Evolutionary conservation across 805 yeast genomes (phyloP), one percentile per base, ranked within the genome.

Genomic region (Wickerhamiella parazyma): DNA sequence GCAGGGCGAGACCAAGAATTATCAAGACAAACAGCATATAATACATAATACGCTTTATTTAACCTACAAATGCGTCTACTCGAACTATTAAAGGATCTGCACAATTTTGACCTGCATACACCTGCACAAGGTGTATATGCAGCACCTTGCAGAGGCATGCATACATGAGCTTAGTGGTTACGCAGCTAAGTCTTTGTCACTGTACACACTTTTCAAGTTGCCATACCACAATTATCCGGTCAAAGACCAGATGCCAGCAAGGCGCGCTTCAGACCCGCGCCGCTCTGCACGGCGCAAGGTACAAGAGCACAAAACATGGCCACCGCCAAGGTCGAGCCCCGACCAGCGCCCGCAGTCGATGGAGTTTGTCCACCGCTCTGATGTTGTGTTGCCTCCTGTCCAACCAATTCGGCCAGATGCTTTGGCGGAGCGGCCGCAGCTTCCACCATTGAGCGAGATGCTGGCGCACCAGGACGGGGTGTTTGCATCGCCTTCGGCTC

Each of bases 111-210:
- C 31, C 31, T 28, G 31, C 31, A n/a, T n/a, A 3, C 5, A n/a
- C 8, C 31, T 28, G 31, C 31, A 28, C 14, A 8, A 14, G 31
- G 8, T 28, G 31, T n/a, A 28, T 28, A 11, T 28, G 31, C 31
- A 28, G 10, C 12, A 28, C 16, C 31, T 16, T 11, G 31, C 31
- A 28, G 31, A 7, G 5, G 31, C 31, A 21, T 38, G 41, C 41
- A 28, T 28, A 26, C 29, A 38, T 38, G 41, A 26, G 41, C 41
- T 29, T 29, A 38, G 33, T 17, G 35, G 41, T 38, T 20, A 38
- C 41, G 41, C 41, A 21, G 19, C 22, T 7, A 16, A 36, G 39
- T 33, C 21, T 17, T 18, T 17, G 21, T 17, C 35, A 33, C 19
- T 18, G 35, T 6, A n/a, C 19, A 5, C 35, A 33, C 21, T 33